Evolutionary conservation across 768 basidiomycete genomes (phyloP), one percentile per base, ranked within the genome.

Genomic region (Neoboletus subvelutipes): DNA sequence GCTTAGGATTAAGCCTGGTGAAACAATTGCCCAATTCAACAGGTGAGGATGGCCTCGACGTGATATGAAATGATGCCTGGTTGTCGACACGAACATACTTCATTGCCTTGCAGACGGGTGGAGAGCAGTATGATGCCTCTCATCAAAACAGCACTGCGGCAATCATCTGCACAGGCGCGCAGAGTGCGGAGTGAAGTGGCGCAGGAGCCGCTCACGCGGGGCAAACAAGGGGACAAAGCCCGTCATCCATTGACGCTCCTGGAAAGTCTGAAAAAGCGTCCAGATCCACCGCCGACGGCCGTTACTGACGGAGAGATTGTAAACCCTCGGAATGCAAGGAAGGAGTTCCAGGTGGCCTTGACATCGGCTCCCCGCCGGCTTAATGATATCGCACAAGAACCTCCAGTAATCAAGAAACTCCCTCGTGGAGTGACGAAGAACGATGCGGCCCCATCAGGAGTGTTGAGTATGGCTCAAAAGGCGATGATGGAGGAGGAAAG

Each of bases 11-110:
- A 76, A 80, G 55, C 82, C 83, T 0, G 83, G 86, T 43, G 90
- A 92, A 70, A 85, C 88, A 1, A 78, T 92, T 51, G 78, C 81
- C 53, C 86, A 90, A 73, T 92, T 91, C 70, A 87, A 90, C 69
- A 77, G 83, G 90, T 90, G 62, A 50, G 82, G 57, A 48, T 46
- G 31, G 45, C 55, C 34, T 39, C 46, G 45, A 29, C 29, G 49
- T 48, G 53, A 61, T 55, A 57, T 64, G 47, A 62, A 54, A 40
- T 36, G 26, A 31, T 41, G 36, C 28, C 36, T 50, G 45, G 47
- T 60, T 42, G 55, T 52, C 49, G 50, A 59, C 52, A 54, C 39
- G 50, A 43, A 47, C 54, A 15, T 39, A 22, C 26, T 28, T 57
- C 42, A 45, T n/a, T 43, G 55, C 46, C 53, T 34, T 46, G 3